phyloP scores from a whole-genome alignment of 2,329 filamentous ascomycete species.

The Colletotrichum musae region DNA sequence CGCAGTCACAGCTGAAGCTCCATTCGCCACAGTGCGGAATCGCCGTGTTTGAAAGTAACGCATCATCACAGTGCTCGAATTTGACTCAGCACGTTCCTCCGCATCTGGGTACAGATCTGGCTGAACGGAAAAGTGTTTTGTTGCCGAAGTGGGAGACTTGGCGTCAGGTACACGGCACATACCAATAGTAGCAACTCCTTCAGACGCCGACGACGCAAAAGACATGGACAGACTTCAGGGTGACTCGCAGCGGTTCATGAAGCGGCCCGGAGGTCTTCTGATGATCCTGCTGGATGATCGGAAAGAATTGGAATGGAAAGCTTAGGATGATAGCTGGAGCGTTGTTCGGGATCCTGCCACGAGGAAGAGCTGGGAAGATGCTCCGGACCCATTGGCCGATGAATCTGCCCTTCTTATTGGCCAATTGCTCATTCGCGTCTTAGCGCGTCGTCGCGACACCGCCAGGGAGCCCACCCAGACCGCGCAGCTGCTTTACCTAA shows the following conservation, averaged over 20 bases:
- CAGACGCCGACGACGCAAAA: constrained; percentile 13
- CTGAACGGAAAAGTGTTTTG: constrained; percentile 13
- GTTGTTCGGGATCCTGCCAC: background rate
- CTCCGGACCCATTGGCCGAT: background rate
- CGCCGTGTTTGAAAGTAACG: background rate
- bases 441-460: constrained; percentile 37
- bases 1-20: constrained; percentile 7
- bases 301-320: background rate
- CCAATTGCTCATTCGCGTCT: constrained; percentile 31
- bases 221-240: constrained; percentile 9
- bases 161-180: background rate
- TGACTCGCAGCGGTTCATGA: constrained; percentile 16
- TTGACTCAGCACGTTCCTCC: constrained; percentile 33
- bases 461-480: constrained; percentile 21
- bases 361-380: background rate
- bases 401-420: constrained; percentile 23
- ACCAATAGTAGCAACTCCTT: constrained; percentile 1
- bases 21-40: constrained; percentile 23
- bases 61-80: constrained; percentile 32
- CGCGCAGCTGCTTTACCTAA: constrained; percentile 20
- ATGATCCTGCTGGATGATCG: constrained; percentile 19
- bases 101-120: constrained; percentile 16
- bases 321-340: constrained; percentile 7
- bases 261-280: constrained; percentile 11
- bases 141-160: constrained; percentile 25